Evolutionary conservation across 306 rosid genomes (phyloP).

Genomic region (Oemleria cerasiformis): DNA sequence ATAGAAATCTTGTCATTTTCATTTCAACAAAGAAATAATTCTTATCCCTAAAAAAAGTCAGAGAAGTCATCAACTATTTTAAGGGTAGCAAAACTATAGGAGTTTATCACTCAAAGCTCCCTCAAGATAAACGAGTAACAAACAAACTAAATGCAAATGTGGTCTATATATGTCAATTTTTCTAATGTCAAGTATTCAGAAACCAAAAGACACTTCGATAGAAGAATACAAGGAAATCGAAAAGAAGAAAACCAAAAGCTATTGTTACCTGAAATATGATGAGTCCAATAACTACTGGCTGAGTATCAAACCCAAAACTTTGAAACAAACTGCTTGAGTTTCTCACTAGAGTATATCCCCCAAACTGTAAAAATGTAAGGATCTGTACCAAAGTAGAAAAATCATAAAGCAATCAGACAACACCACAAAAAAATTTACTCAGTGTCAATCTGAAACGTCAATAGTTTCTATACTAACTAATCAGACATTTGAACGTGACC

Average conservation of each 20-base stretch:
- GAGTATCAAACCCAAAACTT: slow-evolving; percentile 93
- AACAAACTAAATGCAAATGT: background rate
- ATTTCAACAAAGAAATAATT: background rate
- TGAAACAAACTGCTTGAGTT: slow-evolving; percentile 76
- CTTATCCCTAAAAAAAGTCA: too few relatives aligned
- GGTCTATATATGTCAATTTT: background rate
- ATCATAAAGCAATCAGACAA: slow-evolving; percentile 13
- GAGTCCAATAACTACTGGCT: slow-evolving; percentile 93
- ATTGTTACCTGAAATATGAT: slow-evolving; percentile 77
- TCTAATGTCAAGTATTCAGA: background rate
- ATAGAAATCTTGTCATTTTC: background rate
- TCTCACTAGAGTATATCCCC: slow-evolving; percentile 93
- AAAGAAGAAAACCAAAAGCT: background rate
- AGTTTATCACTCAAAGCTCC: background rate
- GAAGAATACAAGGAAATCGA: background rate
- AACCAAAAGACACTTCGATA: background rate
- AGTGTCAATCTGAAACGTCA: background rate
- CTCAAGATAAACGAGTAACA: background rate
- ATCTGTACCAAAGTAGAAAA: slow-evolving; percentile 45
- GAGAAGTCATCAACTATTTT: background rate
- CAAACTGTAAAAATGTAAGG: slow-evolving; percentile 93
- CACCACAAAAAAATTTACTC: slow-evolving; percentile 19
- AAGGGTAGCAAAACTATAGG: background rate
- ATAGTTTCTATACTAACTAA: background rate
- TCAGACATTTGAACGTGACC: background rate